Evolutionary conservation across 2,329 filamentous ascomycete genomes (phyloP).

Genomic region (Ascocoryne sarcoides): DNA sequence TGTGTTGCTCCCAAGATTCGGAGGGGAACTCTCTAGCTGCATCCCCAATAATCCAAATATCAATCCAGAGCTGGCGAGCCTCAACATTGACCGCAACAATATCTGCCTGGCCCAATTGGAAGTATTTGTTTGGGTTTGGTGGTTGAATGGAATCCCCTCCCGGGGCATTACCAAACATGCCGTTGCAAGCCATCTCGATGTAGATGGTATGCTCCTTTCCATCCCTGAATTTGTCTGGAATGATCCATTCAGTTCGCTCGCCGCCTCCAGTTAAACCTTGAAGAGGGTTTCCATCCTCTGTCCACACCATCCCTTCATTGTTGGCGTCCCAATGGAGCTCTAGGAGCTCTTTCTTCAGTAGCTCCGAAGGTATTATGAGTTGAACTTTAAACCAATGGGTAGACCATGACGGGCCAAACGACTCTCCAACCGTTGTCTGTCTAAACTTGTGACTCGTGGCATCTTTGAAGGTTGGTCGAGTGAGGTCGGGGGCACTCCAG

Average conservation of each 20-base stretch:
- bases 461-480: slow-evolving; percentile 78
- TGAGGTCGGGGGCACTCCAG: slow-evolving; percentile 72
- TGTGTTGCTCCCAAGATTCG: slow-evolving; percentile 82
- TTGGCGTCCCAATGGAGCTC: slow-evolving; percentile 95
- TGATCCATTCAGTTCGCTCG: slow-evolving; percentile 84
- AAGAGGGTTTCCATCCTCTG: slow-evolving; percentile 76
- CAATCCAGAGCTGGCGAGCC: slow-evolving; percentile 74
- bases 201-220: slow-evolving; percentile 85
- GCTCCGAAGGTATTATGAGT: slow-evolving; percentile 65
- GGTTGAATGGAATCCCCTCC: slow-evolving; percentile 83
- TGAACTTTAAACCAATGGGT: slow-evolving; percentile 94
- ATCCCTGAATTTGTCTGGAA: slow-evolving; percentile 73
- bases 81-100: slow-evolving; percentile 85
- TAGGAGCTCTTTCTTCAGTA: slow-evolving; percentile 70
- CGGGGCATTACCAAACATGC: slow-evolving; percentile 91
- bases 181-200: slow-evolving; percentile 97
- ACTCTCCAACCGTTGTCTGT: slow-evolving; percentile 63
- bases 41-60: slow-evolving; percentile 94
- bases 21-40: slow-evolving; percentile 84
- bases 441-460: slow-evolving; percentile 68
- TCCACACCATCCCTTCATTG: slow-evolving; percentile 93
- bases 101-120: slow-evolving; percentile 64
- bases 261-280: slow-evolving; percentile 88
- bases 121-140: slow-evolving; percentile 77
- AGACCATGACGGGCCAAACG: slow-evolving; percentile 90